Percentiles rank a stretch among this genome's conserved stretches.
These are phyloP conservation scores for Glycine latifolia DNA, from an alignment of 306 rosid genomes.

Conservation along the genomic window DNA sequence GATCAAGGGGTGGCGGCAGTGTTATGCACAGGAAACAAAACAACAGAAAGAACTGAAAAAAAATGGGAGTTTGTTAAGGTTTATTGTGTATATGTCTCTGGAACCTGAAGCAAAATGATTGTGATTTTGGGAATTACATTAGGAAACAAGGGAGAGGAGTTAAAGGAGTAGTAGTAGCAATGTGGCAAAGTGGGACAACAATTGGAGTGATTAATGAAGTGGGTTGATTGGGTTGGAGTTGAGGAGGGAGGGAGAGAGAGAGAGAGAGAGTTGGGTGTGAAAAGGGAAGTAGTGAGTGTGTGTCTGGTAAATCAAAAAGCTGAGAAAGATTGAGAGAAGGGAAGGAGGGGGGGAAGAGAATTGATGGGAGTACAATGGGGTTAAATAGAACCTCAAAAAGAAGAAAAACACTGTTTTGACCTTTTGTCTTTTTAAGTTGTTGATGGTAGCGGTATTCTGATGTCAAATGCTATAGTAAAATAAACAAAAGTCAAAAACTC, in stretches of 20 bases:
- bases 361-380: slow-evolving; percentile 40
- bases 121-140: slow-evolving; percentile 41
- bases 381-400: slow-evolving; percentile 61
- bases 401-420: slow-evolving; percentile 44
- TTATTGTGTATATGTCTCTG: slow-evolving; percentile 10
- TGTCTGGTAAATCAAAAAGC: slow-evolving; percentile 36
- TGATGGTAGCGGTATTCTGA: not conserved
- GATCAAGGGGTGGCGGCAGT: slow-evolving; percentile 27
- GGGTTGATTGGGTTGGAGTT: slow-evolving; percentile 32
- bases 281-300: slow-evolving; percentile 28
- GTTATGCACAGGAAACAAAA: not conserved
- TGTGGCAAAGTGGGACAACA: slow-evolving; percentile 41
- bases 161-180: slow-evolving; percentile 37
- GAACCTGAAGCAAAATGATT: slow-evolving; percentile 38
- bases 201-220: slow-evolving; percentile 27
- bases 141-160: slow-evolving; percentile 40
- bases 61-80: not conserved
- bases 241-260: not conserved
- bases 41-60: not conserved
- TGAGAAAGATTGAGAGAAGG: slow-evolving; percentile 31
- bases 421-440: not conserved
- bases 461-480: not conserved
- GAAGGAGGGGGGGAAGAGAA: slow-evolving; percentile 52
- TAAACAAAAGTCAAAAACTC: not conserved
- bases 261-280: slow-evolving; percentile 13